Evolutionary conservation across 2,329 filamentous ascomycete genomes (phyloP).

Genomic region (Graphilbum ipis-grandicollis): DNA sequence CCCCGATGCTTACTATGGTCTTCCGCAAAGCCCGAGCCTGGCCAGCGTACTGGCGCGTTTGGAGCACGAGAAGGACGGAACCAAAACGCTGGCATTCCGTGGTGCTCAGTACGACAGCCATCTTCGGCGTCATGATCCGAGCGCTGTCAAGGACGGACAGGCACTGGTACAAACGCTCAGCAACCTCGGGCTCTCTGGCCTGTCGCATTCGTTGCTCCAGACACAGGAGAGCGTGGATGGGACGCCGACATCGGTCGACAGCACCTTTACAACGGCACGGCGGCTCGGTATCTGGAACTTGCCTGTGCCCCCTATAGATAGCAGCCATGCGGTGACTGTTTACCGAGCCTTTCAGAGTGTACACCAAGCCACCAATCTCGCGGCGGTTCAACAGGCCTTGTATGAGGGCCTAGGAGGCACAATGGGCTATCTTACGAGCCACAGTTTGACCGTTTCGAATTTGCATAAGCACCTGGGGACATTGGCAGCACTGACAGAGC

Average conservation of each 20-base stretch:
- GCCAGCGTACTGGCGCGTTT: slow-evolving; percentile 63
- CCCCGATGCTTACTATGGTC: slow-evolving; percentile 87
- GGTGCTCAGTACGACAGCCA: slow-evolving; percentile 83
- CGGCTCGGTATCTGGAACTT: slow-evolving; percentile 87
- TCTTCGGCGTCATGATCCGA: slow-evolving; percentile 41
- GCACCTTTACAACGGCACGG: slow-evolving; percentile 62
- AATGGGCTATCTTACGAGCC: slow-evolving; percentile 36
- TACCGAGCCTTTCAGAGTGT: slow-evolving; percentile 73
- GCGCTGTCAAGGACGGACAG: slow-evolving; percentile 42
- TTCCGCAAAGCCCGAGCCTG: slow-evolving; percentile 62
- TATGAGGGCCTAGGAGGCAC: slow-evolving; percentile 44
- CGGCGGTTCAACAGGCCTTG: slow-evolving; percentile 36
- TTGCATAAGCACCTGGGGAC: slow-evolving; percentile 40
- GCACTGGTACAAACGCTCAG: slow-evolving; percentile 64
- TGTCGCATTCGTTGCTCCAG: slow-evolving; percentile 63
- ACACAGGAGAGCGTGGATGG: slow-evolving; percentile 13
- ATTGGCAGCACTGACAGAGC: slow-evolving; percentile 60
- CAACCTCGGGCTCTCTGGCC: slow-evolving; percentile 64
- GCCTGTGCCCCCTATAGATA: slow-evolving; percentile 36
- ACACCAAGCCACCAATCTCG: slow-evolving; percentile 43
- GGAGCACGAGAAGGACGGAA: slow-evolving; percentile 76
- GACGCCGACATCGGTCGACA: slow-evolving; percentile 43
- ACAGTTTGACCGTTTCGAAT: slow-evolving; percentile 29
- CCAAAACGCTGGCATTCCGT: slow-evolving; percentile 76
- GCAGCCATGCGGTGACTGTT: slow-evolving; percentile 46